Conservation (phyloP, 805 yeast genomes). For the Groenewaldozyma salmanticensis region DNA sequence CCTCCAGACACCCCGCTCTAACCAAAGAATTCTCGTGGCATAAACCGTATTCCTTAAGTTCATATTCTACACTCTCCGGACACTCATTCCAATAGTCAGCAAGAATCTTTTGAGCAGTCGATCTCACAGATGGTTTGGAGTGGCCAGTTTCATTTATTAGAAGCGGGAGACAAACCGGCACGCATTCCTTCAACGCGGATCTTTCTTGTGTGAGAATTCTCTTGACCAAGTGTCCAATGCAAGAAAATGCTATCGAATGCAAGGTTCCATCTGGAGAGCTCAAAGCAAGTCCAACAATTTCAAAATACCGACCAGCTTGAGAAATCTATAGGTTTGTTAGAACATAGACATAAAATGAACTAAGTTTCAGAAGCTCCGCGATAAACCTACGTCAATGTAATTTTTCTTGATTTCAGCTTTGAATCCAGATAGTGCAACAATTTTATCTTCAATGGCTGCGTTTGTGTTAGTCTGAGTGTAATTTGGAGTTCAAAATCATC, state of each 20-base stretch:
- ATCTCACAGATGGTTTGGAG: conserved; percentile 17
- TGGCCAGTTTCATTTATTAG: conserved; percentile 28
- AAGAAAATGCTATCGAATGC: conserved; percentile 30
- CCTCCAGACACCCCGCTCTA: conserved; percentile 18
- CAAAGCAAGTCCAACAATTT: conserved; percentile 18
- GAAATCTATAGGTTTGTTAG: conserved; percentile 2
- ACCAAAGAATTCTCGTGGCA: conserved; percentile 16
- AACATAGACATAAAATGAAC: not conserved
- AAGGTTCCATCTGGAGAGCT: conserved; percentile 11
- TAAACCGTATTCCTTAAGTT: conserved; percentile 25
- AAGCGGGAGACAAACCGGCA: conserved; percentile 25
- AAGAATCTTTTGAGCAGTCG: conserved; percentile 24
- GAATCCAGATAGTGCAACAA: conserved; percentile 12
- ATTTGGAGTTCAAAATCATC: not conserved
- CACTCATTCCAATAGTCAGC: conserved; percentile 31
- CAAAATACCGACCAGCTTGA: conserved; percentile 16
- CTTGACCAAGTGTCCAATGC: conserved; percentile 37
- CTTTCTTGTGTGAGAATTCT: conserved; percentile 34
- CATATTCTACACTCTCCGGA: conserved; percentile 26
- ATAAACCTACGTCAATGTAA: conserved; percentile 15
- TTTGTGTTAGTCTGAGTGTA: not conserved
- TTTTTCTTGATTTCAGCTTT: conserved; percentile 18
- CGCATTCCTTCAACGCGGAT: conserved; percentile 24
- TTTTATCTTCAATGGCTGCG: conserved; percentile 12
- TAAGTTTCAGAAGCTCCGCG: no score